Evolutionary conservation across 2,329 filamentous ascomycete species (phyloP).

Genomic region (Ascochyta pisi): DNA sequence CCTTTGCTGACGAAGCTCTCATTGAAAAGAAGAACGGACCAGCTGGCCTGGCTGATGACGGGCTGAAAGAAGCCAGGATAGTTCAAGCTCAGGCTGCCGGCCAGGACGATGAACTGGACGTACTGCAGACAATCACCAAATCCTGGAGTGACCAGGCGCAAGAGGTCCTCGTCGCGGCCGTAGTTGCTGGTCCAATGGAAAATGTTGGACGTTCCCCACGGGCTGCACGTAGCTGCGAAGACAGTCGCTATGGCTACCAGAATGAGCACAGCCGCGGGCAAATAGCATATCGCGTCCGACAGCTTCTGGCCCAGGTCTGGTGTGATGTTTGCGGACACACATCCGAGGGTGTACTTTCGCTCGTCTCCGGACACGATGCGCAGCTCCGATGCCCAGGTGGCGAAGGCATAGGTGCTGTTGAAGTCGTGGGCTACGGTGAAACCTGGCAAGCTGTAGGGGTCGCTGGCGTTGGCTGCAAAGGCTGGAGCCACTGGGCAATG

Average conservation of each 20-base stretch:
- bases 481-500: constrained; percentile 78
- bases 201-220: constrained; percentile 89
- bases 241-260: constrained; percentile 83
- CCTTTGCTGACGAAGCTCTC: constrained; percentile 80
- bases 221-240: constrained; percentile 85
- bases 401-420: constrained; percentile 82
- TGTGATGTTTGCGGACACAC: constrained; percentile 81
- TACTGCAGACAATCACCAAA: constrained; percentile 98
- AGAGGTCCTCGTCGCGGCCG: constrained; percentile 87
- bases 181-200: constrained; percentile 99
- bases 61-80: constrained; percentile 97
- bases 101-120: constrained; percentile 89
- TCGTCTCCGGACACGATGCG: constrained; percentile 77
- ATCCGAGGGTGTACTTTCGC: constrained; percentile 71
- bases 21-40: constrained; percentile 94
- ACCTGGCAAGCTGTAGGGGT: constrained; percentile 67
- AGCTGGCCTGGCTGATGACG: constrained; percentile 82
- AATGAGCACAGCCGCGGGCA: constrained; percentile 79
- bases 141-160: constrained; percentile 91
- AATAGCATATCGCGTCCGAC: constrained; percentile 72
- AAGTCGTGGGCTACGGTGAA: constrained; percentile 79
- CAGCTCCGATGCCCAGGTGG: constrained; percentile 78
- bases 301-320: constrained; percentile 77
- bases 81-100: constrained; percentile 82
- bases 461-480: constrained; percentile 65